These are phyloP conservation scores for Barbatosphaeria neglecta DNA, from an alignment of 495 filamentous ascomycete genomes.

Conservation along the genomic window DNA sequence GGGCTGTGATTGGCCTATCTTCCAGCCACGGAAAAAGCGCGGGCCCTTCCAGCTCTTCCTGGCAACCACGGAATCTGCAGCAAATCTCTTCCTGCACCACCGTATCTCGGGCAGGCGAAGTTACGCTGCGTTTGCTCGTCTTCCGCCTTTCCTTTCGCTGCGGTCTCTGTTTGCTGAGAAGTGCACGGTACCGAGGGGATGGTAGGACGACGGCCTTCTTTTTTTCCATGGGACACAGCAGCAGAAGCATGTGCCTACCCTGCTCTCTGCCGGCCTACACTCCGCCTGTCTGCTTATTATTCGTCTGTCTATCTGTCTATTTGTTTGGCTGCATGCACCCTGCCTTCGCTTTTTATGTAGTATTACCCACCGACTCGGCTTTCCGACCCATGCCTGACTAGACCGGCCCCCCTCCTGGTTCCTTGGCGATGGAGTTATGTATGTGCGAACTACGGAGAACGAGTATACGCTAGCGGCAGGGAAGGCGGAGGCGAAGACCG, in stretches of 20 bases:
- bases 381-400: not conserved
- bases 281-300: too few species aligned
- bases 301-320: too few species aligned
- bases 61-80: not conserved
- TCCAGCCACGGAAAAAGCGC: too few species aligned
- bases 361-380: not conserved
- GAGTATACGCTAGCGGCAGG: not conserved
- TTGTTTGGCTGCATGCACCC: too few species aligned
- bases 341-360: too few species aligned
- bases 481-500: not conserved
- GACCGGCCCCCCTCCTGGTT: not conserved
- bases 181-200: not conserved
- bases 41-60: not conserved
- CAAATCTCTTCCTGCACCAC: not conserved
- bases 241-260: not conserved
- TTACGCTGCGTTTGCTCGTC: too few species aligned
- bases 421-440: not conserved
- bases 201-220: not conserved
- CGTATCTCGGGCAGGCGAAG: too few species aligned
- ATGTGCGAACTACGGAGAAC: not conserved
- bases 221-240: not conserved
- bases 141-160: not conserved
- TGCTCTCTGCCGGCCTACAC: too few species aligned
- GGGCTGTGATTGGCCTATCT: not conserved
- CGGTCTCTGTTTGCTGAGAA: not conserved